A percentile compares a stretch with the other conserved stretches of the same genome.
Evolutionary conservation across 2,329 filamentous ascomycete genomes (phyloP).

Genomic region (Cladophialophora exuberans): DNA sequence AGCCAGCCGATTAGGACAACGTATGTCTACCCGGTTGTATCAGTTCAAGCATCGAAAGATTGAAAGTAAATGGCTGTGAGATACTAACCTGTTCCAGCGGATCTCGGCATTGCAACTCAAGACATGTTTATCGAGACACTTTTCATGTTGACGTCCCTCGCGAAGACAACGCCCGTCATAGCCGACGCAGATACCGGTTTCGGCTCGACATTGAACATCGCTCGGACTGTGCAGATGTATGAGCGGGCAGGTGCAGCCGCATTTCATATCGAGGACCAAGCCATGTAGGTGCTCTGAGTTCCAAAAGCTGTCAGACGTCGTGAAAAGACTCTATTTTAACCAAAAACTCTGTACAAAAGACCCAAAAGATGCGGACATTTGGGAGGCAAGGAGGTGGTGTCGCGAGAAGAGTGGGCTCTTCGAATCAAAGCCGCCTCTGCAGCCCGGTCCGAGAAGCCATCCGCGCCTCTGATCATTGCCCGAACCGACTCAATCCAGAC

Average conservation of each 20-base stretch:
- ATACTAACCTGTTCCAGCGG: too few species aligned
- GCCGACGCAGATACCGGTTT: slow-evolving; percentile 59
- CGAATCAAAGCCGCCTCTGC: slow-evolving; percentile 46
- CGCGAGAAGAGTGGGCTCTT: slow-evolving; percentile 37
- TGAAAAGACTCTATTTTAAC: too few species aligned
- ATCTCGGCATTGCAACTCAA: too few species aligned
- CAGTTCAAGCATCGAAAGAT: too few species aligned
- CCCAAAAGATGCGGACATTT: slow-evolving; percentile 48
- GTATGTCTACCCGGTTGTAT: too few species aligned
- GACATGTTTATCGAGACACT: slow-evolving; percentile 56
- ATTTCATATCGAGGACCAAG: slow-evolving; percentile 60
- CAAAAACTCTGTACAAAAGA: too few species aligned
- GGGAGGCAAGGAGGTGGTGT: slow-evolving; percentile 44
- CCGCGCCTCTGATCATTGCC: slow-evolving; percentile 48
- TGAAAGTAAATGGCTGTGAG: too few species aligned
- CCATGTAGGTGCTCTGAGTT: too few species aligned
- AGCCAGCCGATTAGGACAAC: slow-evolving; percentile 51
- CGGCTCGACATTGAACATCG: slow-evolving; percentile 52
- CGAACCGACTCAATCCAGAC: slow-evolving; percentile 42
- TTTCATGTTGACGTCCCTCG: slow-evolving; percentile 57
- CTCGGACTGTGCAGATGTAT: slow-evolving; percentile 54
- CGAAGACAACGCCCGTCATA: slow-evolving; percentile 59
- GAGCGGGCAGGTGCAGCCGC: slow-evolving; percentile 57
- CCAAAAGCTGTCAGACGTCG: too few species aligned
- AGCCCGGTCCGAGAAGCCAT: slow-evolving; percentile 37